Conservation (phyloP, 2,329 filamentous ascomycete genomes). For the Trichoderma hamatum region DNA sequence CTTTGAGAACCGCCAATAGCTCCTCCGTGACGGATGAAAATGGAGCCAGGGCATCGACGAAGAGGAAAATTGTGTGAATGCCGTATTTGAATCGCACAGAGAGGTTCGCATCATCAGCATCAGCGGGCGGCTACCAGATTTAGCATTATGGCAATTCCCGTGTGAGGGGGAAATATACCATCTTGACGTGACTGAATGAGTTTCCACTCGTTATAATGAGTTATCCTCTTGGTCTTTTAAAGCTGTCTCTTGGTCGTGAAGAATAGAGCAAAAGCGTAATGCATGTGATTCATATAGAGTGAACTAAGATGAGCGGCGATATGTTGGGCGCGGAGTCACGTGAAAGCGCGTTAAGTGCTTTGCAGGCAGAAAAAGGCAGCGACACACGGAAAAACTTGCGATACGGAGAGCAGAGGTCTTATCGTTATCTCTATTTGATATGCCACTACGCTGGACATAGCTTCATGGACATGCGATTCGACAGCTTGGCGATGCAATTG, state of each 20-base stretch:
- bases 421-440: not conserved
- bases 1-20: slow-evolving; percentile 60
- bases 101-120: slow-evolving; percentile 53
- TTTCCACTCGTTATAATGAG: not conserved
- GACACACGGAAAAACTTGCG: slow-evolving; percentile 18
- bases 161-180: not conserved
- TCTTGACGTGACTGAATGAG: not conserved
- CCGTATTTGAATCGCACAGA: slow-evolving; percentile 75
- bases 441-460: not conserved
- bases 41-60: slow-evolving; percentile 60
- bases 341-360: slow-evolving; percentile 35
- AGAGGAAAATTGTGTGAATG: slow-evolving; percentile 70
- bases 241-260: not conserved
- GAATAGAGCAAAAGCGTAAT: not conserved
- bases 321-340: slow-evolving; percentile 36
- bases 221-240: not conserved
- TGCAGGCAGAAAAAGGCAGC: not conserved
- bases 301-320: not conserved
- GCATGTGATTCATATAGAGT: not conserved
- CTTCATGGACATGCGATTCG: not conserved
- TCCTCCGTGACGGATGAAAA: slow-evolving; percentile 61
- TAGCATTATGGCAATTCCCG: not conserved
- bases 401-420: slow-evolving; percentile 10
- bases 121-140: not conserved
- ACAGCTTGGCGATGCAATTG: not conserved